Evolutionary conservation across 345 rosid genomes (phyloP).

Genomic region (Salix exigua): DNA sequence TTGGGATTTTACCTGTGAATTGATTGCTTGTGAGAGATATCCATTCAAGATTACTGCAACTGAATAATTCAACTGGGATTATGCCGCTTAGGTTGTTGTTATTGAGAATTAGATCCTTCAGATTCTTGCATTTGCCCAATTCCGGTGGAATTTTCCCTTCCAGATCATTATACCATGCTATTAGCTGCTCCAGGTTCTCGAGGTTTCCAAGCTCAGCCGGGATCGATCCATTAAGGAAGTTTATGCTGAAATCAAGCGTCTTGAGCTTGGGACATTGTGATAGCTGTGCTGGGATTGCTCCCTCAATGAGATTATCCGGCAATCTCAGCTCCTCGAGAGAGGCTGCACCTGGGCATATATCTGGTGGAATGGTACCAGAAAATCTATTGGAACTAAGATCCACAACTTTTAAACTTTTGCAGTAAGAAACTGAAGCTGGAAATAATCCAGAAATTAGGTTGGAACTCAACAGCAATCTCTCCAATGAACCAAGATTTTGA

Average conservation of each 20-base stretch:
- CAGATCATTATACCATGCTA: conserved; percentile 85
- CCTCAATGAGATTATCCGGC: conserved; percentile 71
- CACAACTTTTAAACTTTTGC: conserved; percentile 55
- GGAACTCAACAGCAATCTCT: conserved; percentile 59
- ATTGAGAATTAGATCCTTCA: conserved; percentile 80
- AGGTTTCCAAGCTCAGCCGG: conserved; percentile 77
- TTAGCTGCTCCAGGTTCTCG: conserved; percentile 76
- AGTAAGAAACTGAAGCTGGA: conserved; percentile 61
- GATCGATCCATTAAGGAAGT: conserved; percentile 77
- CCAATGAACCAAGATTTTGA: conserved; percentile 50
- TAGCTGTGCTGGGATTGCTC: conserved; percentile 66
- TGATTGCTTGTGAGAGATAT: conserved; percentile 80
- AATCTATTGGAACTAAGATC: conserved; percentile 82
- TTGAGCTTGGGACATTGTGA: conserved; percentile 77
- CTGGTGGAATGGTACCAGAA: conserved; percentile 66
- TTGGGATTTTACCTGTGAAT: conserved; percentile 62
- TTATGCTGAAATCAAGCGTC: conserved; percentile 75
- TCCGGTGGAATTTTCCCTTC: conserved; percentile 76
- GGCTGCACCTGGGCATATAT: conserved; percentile 80
- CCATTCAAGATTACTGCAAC: conserved; percentile 89
- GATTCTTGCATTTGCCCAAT: conserved; percentile 62
- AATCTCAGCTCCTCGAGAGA: conserved; percentile 72
- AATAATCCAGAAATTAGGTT: conserved; percentile 69
- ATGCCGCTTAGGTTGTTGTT: conserved; percentile 76
- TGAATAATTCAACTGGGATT: conserved; percentile 71